Percentiles rank a stretch among this genome's conserved stretches.
These are phyloP conservation scores for Plasmodium relictum DNA, from an alignment of 169 alveolate species.

Conservation along the genomic window DNA sequence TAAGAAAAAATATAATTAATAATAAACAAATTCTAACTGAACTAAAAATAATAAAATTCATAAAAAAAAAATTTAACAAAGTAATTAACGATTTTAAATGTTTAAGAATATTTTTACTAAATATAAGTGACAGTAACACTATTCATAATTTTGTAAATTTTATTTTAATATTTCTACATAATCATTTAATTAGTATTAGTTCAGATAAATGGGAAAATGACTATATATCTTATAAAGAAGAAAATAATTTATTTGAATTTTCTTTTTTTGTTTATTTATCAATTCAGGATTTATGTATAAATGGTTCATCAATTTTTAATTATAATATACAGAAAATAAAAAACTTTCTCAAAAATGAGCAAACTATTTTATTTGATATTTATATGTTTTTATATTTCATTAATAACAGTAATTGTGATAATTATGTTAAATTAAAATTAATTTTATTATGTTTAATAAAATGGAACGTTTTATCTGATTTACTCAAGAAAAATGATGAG, in stretches of 20 bases:
- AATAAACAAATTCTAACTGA: constrained; percentile 4
- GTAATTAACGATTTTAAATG: constrained; percentile 25
- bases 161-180: constrained; percentile 16
- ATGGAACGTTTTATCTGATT: constrained; percentile 33
- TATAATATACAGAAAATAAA: constrained; percentile 17
- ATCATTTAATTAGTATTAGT: neutral
- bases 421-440: constrained; percentile 24
- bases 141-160: constrained; percentile 18
- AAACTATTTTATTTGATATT: constrained; percentile 9
- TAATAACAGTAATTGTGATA: constrained; percentile 24
- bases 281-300: constrained; percentile 21
- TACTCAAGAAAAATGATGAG: constrained; percentile 19
- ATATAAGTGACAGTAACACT: constrained; percentile 30
- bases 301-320: constrained; percentile 2
- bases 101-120: constrained; percentile 38
- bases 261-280: constrained; percentile 47
- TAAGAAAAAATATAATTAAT: constrained; percentile 36
- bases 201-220: constrained; percentile 23
- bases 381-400: constrained; percentile 26
- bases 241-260: constrained; percentile 44
- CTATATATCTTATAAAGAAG: constrained; percentile 24
- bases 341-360: constrained; percentile 19
- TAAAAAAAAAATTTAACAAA: constrained; percentile 8
- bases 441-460: constrained; percentile 17
- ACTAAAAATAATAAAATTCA: constrained; percentile 10